Base-by-base conservation (phyloP, 2,329 filamentous ascomycete genomes). In the Acarospora socialis region DNA sequence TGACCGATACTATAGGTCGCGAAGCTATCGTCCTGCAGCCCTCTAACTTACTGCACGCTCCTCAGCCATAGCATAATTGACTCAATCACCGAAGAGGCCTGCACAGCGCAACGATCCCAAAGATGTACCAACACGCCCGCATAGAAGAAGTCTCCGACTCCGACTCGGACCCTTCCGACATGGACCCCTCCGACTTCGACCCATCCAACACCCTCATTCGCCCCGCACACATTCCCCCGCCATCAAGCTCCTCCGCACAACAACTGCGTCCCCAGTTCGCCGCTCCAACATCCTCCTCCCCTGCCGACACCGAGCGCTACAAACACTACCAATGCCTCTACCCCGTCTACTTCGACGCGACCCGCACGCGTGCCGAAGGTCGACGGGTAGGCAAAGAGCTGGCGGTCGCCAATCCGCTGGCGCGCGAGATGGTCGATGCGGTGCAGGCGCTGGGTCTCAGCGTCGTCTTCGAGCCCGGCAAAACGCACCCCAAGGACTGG, bases 401-500 rank as follows among this genome's bases (percentile, higher is more conserved):
- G 5, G 87, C 84, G 1, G 81, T 94, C 4, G 53, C 65, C 35
- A 92, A 87, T 60, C 90, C 90, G 17, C 68, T 98, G 24, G 90
- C 90, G 5, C 72, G 81, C 48, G 82, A 90, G 49, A 86, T 98
- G 51, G 78, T 84, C 26, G 77, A 81, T 51, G 87, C 86, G n/a
- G 81, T 81, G 55, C 74, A 76, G 24, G 59, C 66, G 27, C 67
- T 93, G 38, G 70, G 77, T 18, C 61, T 83, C 21, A 68, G 71
- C 39, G 76, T 78, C 25, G 74, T 90, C 5, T 79, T 94, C 53
- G 90, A 98, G 60, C 82, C 86, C 1, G 79, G 80, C 51, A 93
- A 93, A 64, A 70, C 75, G 38, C 90, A 98, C 57, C 90, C 90
- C 5, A 87, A 90, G 60, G 90, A 98, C 63, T 98, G 90, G 90